Base-by-base conservation (phyloP, 306 rosid species). In the Carpinus fangiana region DNA sequence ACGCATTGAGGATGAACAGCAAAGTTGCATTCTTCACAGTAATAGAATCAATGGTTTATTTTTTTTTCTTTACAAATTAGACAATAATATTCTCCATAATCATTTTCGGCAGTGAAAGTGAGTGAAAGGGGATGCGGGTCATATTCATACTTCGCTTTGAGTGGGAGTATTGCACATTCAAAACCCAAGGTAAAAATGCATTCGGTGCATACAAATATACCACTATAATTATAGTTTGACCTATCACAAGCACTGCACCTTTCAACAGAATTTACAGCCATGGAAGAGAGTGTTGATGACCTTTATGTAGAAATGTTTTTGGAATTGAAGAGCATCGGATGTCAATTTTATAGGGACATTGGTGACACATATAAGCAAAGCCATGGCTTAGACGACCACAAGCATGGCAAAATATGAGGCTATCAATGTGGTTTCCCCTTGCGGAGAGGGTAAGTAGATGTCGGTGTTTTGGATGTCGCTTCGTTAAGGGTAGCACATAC, bases 181-280 rank as follows among this genome's bases (percentile, higher is more conserved):
- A 31, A 2, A 31, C 34, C 34, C 34, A 31, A 31, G 3, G 34
- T 2, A 31, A 31, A 31, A 31, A 1, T 31, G 34, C 34, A 31
- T 31, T 31, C 34, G 0, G 3, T 31, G 34, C 34, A 31, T 31
- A 54, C 59, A 54, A 54, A 54, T 54, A 18, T 23, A 1, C 21
- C 3, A 2, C 7, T 8, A 3, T 0, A 2, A 31, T 8, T 7
- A 0, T 0, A 0, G 3, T 2, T 0, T 2, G 3, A 5, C 9
- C 8, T 1, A 18, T 54, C 9, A 18, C 59, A 54, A 54, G 21
- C 59, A 16, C 4, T 18, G 23, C 23, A 54, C 18, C 1, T 18
- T 54, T 54, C 59, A n/a, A 6, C 2, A 0, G 59, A 54, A 18
- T 0, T 16, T 18, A 54, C 7, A 18, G n/a, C 23, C 59, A 54